These are phyloP conservation scores for Goffeauzyma gilvescens DNA, from an alignment of 768 basidiomycete genomes.

Conservation along the genomic window DNA sequence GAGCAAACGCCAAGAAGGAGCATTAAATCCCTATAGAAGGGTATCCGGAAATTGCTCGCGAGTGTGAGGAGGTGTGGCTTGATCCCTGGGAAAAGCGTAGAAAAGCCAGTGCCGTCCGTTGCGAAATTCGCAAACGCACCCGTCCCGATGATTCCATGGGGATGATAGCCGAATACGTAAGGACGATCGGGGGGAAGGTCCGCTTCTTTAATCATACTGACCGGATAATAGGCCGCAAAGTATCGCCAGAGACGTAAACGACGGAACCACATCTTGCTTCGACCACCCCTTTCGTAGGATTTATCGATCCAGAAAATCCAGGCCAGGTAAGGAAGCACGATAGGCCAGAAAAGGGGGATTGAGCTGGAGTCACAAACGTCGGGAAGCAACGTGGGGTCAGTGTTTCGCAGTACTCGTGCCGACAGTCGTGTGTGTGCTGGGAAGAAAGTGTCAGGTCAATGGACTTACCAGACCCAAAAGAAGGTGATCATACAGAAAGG, in stretches of 20 bases:
- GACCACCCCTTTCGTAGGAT: constrained; percentile 52
- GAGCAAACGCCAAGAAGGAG: constrained; percentile 76
- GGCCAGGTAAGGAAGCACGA: constrained; percentile 53
- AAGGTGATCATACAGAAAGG: constrained; percentile 48
- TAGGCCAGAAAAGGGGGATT: constrained; percentile 70
- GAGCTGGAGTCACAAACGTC: constrained; percentile 41
- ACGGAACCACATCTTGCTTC: constrained; percentile 58
- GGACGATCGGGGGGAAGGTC: constrained; percentile 78
- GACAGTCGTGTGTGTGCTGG: too few relatives aligned
- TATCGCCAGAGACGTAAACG: constrained; percentile 57
- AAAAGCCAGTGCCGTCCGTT: constrained; percentile 87
- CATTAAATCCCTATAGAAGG: constrained; percentile 80
- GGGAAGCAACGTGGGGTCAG: background rate
- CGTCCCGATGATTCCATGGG: constrained; percentile 98
- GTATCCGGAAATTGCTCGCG: constrained; percentile 71
- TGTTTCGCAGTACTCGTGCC: background rate
- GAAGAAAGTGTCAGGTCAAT: background rate
- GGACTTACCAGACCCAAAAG: constrained; percentile 59
- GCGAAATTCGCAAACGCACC: constrained; percentile 90
- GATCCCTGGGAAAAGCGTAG: constrained; percentile 71
- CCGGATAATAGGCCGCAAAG: constrained; percentile 46
- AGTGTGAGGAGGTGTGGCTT: constrained; percentile 75
- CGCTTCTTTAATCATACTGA: constrained; percentile 44
- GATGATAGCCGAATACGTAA: constrained; percentile 96
- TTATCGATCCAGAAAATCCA: constrained; percentile 63